Evolutionary conservation across 208 protist species (phyloP).

Genomic region (Acanthamoeba lenticulata): DNA sequence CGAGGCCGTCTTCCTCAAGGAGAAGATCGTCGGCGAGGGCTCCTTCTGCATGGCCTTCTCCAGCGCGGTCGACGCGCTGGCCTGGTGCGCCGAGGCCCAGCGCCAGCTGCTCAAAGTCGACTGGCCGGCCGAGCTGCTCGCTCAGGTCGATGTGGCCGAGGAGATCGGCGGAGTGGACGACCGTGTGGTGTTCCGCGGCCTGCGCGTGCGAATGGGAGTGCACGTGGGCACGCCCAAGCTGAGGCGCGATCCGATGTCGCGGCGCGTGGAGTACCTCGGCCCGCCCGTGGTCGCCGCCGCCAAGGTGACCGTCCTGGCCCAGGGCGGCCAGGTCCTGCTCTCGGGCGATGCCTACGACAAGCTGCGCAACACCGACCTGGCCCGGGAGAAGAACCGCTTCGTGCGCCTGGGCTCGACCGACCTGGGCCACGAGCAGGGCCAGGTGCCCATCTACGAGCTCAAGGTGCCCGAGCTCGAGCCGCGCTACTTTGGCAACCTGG

Average conservation of each 20-base stretch:
- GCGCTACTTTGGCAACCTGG: slow-evolving; percentile 7
- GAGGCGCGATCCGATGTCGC: background rate
- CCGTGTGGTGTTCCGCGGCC: background rate
- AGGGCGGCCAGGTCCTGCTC: slow-evolving; percentile 58
- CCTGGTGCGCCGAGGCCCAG: background rate
- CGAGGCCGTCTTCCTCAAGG: slow-evolving; percentile 8
- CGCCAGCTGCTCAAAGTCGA: background rate
- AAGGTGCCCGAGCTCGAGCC: background rate
- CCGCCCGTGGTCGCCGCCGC: background rate
- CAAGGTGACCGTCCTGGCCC: background rate
- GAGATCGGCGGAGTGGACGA: background rate
- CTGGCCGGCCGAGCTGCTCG: slow-evolving; percentile 7
- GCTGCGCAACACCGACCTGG: background rate
- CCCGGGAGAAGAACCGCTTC: background rate
- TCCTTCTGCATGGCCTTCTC: slow-evolving; percentile 62
- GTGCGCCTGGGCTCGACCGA: background rate
- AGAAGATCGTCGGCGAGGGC: slow-evolving; percentile 29
- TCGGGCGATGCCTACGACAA: background rate
- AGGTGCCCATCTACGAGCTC: background rate
- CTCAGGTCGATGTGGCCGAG: background rate
- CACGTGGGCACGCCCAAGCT: background rate
- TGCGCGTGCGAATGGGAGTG: slow-evolving; percentile 59
- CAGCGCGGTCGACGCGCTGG: background rate
- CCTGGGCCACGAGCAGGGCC: background rate
- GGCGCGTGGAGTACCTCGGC: slow-evolving; percentile 22